Evolutionary conservation across 768 basidiomycete species (phyloP).

Genomic region (Lactifluus echinatus): DNA sequence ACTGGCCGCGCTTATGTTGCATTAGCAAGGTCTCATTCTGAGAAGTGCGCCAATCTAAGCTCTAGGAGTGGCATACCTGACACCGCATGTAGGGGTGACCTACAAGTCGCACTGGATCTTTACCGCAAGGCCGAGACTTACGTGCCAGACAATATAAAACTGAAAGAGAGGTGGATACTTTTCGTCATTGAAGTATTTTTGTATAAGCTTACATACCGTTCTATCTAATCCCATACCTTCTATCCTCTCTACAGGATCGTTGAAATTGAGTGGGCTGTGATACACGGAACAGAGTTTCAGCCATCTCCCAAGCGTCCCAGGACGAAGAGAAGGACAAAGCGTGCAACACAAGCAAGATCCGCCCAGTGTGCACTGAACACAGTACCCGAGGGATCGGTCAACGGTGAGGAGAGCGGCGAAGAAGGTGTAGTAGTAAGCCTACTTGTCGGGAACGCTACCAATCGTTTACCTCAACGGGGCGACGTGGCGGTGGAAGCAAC

Average conservation of each 20-base stretch:
- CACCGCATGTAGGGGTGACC: slow-evolving; percentile 48
- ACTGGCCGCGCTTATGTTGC: slow-evolving; percentile 79
- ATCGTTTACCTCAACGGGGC: slow-evolving; percentile 16
- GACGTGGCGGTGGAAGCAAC: slow-evolving; percentile 5
- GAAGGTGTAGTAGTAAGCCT: slow-evolving; percentile 19
- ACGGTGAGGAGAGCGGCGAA: slow-evolving; percentile 21
- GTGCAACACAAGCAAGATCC: neutral
- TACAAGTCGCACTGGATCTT: slow-evolving; percentile 70
- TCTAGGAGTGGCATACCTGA: neutral
- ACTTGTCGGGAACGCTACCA: slow-evolving; percentile 8
- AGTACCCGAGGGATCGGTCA: slow-evolving; percentile 1
- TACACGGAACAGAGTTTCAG: slow-evolving; percentile 49
- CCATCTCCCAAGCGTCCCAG: slow-evolving; percentile 47
- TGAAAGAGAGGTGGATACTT: slow-evolving; percentile 82
- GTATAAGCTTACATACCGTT: slow-evolving; percentile 25
- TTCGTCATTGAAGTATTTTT: slow-evolving; percentile 59
- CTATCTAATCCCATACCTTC: slow-evolving; percentile 25
- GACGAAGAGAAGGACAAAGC: slow-evolving; percentile 26
- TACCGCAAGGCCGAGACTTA: slow-evolving; percentile 77
- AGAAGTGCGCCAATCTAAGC: slow-evolving; percentile 46
- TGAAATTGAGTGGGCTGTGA: slow-evolving; percentile 73
- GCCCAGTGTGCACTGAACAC: slow-evolving; percentile 17
- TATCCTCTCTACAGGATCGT: slow-evolving; percentile 46
- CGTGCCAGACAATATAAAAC: slow-evolving; percentile 78
- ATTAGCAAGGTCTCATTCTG: slow-evolving; percentile 70